phyloP scores from a whole-genome alignment of 179 eudicot species.

The Silene vulgaris region DNA sequence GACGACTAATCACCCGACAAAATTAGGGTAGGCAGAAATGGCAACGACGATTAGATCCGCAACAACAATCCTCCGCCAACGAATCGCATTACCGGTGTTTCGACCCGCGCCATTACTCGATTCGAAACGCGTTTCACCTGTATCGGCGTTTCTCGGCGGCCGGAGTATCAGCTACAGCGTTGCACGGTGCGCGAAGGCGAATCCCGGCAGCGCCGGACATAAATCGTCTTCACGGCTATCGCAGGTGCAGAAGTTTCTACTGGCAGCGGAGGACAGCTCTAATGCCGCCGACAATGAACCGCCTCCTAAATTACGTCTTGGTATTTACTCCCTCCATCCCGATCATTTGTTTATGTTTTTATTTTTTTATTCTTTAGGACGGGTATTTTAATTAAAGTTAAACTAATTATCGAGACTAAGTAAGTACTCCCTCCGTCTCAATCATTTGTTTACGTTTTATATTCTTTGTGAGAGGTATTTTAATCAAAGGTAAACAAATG shows the following conservation, averaged over 20 bases:
- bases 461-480: too few species aligned
- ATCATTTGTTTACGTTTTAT: too few species aligned
- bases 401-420: too few species aligned
- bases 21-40: background rate
- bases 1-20: too few species aligned
- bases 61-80: slow-evolving; percentile 31
- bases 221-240: slow-evolving; percentile 64
- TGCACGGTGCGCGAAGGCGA: slow-evolving; percentile 41
- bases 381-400: too few species aligned
- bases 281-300: slow-evolving; percentile 49
- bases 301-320: slow-evolving; percentile 58
- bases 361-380: background rate
- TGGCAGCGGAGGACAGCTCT: slow-evolving; percentile 60
- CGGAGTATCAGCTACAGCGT: slow-evolving; percentile 38
- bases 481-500: too few species aligned
- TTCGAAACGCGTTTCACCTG: slow-evolving; percentile 18
- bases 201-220: slow-evolving; percentile 36
- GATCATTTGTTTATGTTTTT: too few species aligned
- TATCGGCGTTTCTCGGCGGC: slow-evolving; percentile 7
- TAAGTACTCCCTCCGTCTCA: too few species aligned
- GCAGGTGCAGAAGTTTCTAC: slow-evolving; percentile 59
- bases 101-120: background rate
- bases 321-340: slow-evolving; percentile 25
- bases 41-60: slow-evolving; percentile 35
- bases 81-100: slow-evolving; percentile 33